Evolutionary conservation across 1,284 basidiomycete species (phyloP), one percentile per base, ranked within the genome.

Genomic region (Leccinum pachyderme): DNA sequence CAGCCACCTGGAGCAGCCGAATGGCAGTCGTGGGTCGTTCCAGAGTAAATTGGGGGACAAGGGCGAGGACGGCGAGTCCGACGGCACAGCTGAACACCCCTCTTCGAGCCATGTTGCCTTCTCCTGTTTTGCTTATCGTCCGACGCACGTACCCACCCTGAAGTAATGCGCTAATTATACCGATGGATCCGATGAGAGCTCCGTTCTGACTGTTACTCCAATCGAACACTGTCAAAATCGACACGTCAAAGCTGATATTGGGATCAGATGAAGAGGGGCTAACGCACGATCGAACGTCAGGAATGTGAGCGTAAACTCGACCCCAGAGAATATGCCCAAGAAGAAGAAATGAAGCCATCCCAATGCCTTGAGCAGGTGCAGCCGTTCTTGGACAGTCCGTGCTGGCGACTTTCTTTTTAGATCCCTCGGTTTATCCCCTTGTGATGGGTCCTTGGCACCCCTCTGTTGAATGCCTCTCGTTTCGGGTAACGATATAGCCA

Each of bases 261-360:
- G 25, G 18, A 29, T 33, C 15, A 13, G 18, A n/a, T 2, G 46
- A 15, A 39, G 32, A 2, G 9, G 32, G 2, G 9, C 51, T 24
- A 47, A 79, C 88, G 70, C 69, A 92, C 90, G 72, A 68, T 92
- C 90, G 62, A 91, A 93, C 2, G 91, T 95, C 48, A 95, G 75
- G 77, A 96, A 96, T 0, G 91, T 94, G 28, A 96, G 76, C 0
- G 93, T 95, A 72, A 95, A 95, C 66, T 96, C 93, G 49, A 94
- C 86, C 49, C 93, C 94, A 6, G 93, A 94, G 72, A 97, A 97
- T 52, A 95, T 72, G 43, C 86, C 82, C 53, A 96, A 75, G 76
- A 96, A 97, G 33, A 86, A 71, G 68, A 93, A 89, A 68, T 96
- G 94, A 8, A 89, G 70, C 50, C 73, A 72, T 28, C 86, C 82